Evolutionary conservation across 371 early-diverging fungal genomes (phyloP).

Genomic region (Neoconidiobolus thromboides): DNA sequence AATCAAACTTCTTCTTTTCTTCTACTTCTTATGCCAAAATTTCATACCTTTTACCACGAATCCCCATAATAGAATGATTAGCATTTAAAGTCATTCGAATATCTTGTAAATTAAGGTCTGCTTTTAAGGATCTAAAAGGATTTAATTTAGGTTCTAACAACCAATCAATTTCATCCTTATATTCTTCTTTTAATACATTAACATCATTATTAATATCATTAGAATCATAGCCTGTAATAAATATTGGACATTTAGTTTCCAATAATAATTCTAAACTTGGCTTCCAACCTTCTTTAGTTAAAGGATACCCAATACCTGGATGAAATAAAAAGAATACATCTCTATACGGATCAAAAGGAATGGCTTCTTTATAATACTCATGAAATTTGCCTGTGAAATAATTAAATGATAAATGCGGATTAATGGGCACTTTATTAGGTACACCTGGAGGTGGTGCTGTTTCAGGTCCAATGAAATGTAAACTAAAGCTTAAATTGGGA

Average conservation of each 20-base stretch:
- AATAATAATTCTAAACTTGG: constrained; percentile 43
- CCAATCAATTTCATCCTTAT: constrained; percentile 32
- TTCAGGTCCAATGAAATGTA: constrained; percentile 72
- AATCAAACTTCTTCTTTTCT: too few relatives aligned
- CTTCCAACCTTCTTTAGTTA: constrained; percentile 45
- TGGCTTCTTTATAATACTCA: constrained; percentile 19
- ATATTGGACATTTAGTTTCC: constrained; percentile 64
- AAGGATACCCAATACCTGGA: constrained; percentile 51
- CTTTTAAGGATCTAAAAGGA: constrained; percentile 48
- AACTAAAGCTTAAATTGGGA: constrained; percentile 52
- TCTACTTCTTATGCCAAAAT: constrained; percentile 12
- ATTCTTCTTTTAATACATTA: constrained; percentile 30
- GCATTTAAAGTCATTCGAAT: constrained; percentile 49
- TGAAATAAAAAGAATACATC: constrained; percentile 68
- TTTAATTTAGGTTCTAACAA: constrained; percentile 48
- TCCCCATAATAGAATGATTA: constrained; percentile 67
- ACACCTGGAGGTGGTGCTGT: constrained; percentile 31
- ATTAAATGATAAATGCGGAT: constrained; percentile 26
- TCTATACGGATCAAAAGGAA: constrained; percentile 57
- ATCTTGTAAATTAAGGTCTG: constrained; percentile 52
- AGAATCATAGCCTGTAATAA: constrained; percentile 58
- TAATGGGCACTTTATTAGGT: constrained; percentile 20
- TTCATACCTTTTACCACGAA: constrained; percentile 71
- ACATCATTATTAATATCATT: constrained; percentile 43
- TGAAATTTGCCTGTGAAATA: constrained; percentile 24